Base-by-base conservation (phyloP, 306 rosid species). In the Prosopis cineraria region DNA sequence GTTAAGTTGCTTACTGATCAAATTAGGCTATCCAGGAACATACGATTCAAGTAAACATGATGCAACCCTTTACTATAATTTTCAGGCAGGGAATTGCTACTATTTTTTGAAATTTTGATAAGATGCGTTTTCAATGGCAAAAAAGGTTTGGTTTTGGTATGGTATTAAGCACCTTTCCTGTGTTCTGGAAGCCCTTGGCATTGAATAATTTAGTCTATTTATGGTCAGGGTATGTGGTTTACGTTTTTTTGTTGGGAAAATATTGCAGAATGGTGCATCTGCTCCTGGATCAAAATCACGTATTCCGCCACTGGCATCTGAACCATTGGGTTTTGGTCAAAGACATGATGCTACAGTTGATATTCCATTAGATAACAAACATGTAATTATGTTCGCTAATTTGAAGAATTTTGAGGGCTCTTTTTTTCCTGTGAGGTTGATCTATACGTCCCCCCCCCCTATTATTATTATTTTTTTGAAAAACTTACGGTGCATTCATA, bases 301-400 rank as follows among this genome's bases (percentile, higher is more conserved):
- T 10, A 79, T 83, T 81, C 66, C 91, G 30, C 78, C 65, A 58
- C 17, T 58, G 36, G 8, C 65, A 25, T 58, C 65, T 58, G 65
- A 58, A 58, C 65, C 65, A 11, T n/a, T 86, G 75, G 94, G 98
- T 41, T 91, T 81, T 86, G 98, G 98, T 78, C 97, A 89, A 81
- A 91, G 90, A 63, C 86, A 95, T 81, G 98, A 95, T 76, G 98
- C 97, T 13, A 92, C 97, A 1, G 97, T 93, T 52, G 97, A 95
- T 79, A 91, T 95, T 58, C 98, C 98, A 17, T 77, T 95, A 85
- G 98, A 92, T 70, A 71, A 87, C 78, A 76, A 81, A 81, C 89
- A 85, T 68, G 98, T 92, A 88, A 80, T 47, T 33, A 66, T 72
- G 29, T 79, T 81, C 68, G 22, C 64, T 77, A 24, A 64, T 70